Evolutionary conservation across 2,329 filamentous ascomycete species (phyloP).

Genomic region (Didymella keratinophila): DNA sequence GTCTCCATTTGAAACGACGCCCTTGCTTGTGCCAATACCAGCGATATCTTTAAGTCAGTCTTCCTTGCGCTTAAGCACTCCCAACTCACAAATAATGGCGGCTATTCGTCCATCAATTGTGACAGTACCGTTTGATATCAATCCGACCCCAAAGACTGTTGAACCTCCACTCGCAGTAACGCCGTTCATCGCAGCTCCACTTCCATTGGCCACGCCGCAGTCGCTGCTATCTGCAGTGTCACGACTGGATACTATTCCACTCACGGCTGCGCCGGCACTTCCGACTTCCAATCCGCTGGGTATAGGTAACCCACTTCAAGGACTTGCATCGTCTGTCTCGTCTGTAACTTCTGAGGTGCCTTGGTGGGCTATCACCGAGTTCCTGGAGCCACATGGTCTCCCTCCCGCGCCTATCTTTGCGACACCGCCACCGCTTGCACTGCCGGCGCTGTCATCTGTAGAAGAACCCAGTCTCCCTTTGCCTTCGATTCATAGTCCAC

Average conservation of each 20-base stretch:
- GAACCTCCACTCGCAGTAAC: not conserved
- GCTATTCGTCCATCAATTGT: too few species aligned
- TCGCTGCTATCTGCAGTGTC: not conserved
- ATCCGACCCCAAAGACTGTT: too few species aligned
- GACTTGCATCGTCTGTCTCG: not conserved
- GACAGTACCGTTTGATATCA: too few species aligned
- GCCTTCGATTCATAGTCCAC: not conserved
- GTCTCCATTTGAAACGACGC: not conserved
- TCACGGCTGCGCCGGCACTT: not conserved
- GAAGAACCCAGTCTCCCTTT: not conserved
- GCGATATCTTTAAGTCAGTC: too few species aligned
- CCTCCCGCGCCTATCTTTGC: not conserved
- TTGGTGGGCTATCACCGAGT: not conserved
- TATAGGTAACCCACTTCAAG: not conserved
- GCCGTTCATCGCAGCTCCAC: not conserved
- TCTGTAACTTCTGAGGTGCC: not conserved
- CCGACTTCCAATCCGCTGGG: not conserved
- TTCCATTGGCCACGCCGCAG: not conserved
- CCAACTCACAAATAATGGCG: too few species aligned
- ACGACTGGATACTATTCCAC: not conserved
- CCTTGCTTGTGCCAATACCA: too few species aligned
- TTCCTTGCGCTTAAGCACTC: too few species aligned
- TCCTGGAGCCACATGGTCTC: not conserved
- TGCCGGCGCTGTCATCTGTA: not conserved
- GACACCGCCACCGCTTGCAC: not conserved